Conservation (phyloP, 768 basidiomycete species). For the Rhodosporidiobolus sp. region DNA sequence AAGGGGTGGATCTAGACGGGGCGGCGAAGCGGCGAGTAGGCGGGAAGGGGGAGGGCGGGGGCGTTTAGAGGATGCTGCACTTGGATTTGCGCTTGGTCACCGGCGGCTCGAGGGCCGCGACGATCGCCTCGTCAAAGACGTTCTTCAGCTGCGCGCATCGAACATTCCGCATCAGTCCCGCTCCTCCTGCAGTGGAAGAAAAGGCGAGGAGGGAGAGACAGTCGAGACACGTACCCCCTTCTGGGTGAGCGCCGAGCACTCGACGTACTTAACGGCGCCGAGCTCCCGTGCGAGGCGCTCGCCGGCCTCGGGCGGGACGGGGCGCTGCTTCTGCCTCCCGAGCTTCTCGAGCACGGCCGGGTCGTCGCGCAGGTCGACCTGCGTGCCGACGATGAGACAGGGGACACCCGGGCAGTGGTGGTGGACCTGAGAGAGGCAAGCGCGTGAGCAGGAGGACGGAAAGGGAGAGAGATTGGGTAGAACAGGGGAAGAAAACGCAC, state of each 20-base stretch:
- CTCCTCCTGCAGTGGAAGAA: background rate
- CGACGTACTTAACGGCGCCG: conserved; percentile 97
- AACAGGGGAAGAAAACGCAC: too few relatives aligned
- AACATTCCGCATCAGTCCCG: background rate
- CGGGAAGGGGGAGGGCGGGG: background rate
- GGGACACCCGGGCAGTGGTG: conserved; percentile 99
- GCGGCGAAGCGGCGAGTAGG: background rate
- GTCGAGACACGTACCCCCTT: conserved; percentile 59
- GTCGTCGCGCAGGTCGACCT: conserved; percentile 95
- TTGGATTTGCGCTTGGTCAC: conserved; percentile 74
- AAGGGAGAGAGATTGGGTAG: too few relatives aligned
- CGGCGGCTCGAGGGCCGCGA: conserved; percentile 96
- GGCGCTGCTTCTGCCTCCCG: conserved; percentile 90
- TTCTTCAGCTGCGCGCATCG: conserved; percentile 68
- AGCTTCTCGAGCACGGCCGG: conserved; percentile 90
- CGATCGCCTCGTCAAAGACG: conserved; percentile 99
- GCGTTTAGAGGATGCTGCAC: conserved; percentile 79
- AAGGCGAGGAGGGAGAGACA: background rate
- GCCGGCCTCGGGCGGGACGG: conserved; percentile 80
- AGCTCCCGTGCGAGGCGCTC: conserved; percentile 94
- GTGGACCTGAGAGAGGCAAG: conserved; percentile 60
- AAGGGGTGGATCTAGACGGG: conserved; percentile 5
- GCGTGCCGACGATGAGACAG: conserved; percentile 98
- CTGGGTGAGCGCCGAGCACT: conserved; percentile 98
- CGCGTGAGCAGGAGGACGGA: background rate